A percentile compares a stretch with the other conserved stretches of the same genome.
phyloP scores from a whole-genome alignment of 495 filamentous ascomycete genomes.

The Platismatia glauca region DNA sequence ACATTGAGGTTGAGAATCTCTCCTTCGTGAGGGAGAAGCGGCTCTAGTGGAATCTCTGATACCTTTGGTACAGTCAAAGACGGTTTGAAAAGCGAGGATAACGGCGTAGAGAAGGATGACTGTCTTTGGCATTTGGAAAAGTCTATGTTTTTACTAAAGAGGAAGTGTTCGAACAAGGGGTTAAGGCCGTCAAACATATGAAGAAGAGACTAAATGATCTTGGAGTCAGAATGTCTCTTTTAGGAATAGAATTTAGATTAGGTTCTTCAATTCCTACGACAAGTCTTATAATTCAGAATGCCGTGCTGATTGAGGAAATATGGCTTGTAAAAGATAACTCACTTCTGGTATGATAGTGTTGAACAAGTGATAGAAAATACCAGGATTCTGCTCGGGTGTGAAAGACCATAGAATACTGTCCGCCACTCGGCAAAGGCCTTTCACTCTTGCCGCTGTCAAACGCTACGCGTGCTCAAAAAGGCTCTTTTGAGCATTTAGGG shows the following conservation, averaged over 20 bases:
- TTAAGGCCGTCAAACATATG: constrained; percentile 74
- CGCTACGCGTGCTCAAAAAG: constrained; percentile 55
- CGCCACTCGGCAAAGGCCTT: constrained; percentile 55
- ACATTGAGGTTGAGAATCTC: constrained; percentile 53
- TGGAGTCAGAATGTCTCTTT: not conserved
- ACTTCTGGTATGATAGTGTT: constrained; percentile 49
- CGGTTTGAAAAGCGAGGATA: constrained; percentile 19
- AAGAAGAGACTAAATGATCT: constrained; percentile 48
- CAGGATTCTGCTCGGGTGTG: constrained; percentile 55
- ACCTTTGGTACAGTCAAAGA: constrained; percentile 30
- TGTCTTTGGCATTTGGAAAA: constrained; percentile 53
- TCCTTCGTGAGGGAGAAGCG: constrained; percentile 23
- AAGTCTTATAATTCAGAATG: not conserved
- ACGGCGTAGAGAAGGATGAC: constrained; percentile 22
- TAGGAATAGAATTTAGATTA: not conserved
- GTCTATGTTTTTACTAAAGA: constrained; percentile 79
- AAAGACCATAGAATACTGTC: constrained; percentile 70
- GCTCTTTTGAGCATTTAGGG: constrained; percentile 60
- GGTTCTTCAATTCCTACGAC: not conserved
- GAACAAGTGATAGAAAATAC: constrained; percentile 66
- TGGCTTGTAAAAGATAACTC: not conserved
- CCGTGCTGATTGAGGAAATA: not conserved
- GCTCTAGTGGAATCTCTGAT: constrained; percentile 33
- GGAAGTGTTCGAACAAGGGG: constrained; percentile 77
- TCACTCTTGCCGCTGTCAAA: constrained; percentile 50